Percentiles rank a stretch among this genome's conserved stretches.
Evolutionary conservation across 805 yeast species (phyloP).

Genomic region (Barnettozyma pratensis): DNA sequence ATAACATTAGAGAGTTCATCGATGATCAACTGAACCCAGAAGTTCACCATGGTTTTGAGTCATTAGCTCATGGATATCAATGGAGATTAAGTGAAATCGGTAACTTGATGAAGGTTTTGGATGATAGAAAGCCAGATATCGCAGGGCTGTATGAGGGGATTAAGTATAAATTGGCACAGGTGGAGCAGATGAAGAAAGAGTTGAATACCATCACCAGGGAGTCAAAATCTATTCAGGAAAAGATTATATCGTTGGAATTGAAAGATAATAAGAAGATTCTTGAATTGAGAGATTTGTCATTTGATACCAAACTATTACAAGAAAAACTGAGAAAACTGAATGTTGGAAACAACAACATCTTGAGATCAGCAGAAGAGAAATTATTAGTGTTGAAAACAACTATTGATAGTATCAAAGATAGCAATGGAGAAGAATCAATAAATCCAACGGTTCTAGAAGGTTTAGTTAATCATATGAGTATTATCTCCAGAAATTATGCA

Average conservation of each 20-base stretch:
- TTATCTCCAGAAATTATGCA: conserved; percentile 15
- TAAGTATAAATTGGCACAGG: not conserved
- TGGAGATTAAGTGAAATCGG: conserved; percentile 34
- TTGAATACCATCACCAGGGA: conserved; percentile 5
- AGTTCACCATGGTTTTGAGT: conserved; percentile 24
- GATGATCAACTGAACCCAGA: conserved; percentile 27
- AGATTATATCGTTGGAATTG: conserved; percentile 7
- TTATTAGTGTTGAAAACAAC: conserved; percentile 18
- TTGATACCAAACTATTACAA: conserved; percentile 15
- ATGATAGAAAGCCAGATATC: not conserved
- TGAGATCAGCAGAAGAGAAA: conserved; percentile 18
- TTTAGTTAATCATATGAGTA: conserved; percentile 14
- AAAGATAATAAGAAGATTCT: conserved; percentile 5
- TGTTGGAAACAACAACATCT: conserved; percentile 1
- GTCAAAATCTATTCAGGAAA: conserved; percentile 8
- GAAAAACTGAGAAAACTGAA: conserved; percentile 14
- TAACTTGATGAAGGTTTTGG: conserved; percentile 9
- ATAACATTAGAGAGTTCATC: conserved; percentile 25
- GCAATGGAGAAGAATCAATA: conserved; percentile 9
- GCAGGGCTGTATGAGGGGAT: not conserved
- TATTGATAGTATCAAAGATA: conserved; percentile 4
- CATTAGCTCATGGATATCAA: conserved; percentile 26
- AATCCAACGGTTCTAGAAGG: conserved; percentile 11
- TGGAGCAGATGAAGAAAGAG: not conserved
- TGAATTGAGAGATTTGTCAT: conserved; percentile 16